Percentiles rank a stretch among this genome's conserved stretches.
Conservation (phyloP, 108 stramenopile species). For the Nannochloropsis oceanica region DNA sequence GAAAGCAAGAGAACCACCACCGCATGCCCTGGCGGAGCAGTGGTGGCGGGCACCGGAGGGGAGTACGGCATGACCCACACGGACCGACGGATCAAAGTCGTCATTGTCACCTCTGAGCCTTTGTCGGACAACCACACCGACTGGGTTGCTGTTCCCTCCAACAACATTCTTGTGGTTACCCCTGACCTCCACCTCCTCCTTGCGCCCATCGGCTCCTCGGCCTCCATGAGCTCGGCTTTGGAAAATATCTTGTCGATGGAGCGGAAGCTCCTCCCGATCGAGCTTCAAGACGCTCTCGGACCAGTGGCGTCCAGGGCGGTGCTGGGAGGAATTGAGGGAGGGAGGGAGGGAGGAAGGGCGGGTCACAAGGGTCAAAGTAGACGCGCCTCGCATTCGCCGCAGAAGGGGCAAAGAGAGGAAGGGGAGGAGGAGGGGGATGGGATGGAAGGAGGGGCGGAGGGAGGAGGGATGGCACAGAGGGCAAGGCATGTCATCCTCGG, state of each 20-base stretch:
- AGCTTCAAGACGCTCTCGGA: neutral
- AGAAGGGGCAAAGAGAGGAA: neutral
- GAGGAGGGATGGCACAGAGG: neutral
- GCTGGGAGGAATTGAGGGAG: neutral
- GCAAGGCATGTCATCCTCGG: neutral
- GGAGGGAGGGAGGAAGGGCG: neutral
- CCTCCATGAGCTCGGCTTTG: neutral
- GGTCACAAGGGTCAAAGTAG: neutral
- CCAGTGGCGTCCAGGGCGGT: neutral
- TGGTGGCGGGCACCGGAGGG: neutral
- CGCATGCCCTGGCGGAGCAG: neutral
- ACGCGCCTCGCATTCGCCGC: neutral
- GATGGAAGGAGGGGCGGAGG: neutral
- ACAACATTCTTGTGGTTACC: slow-evolving; percentile 7
- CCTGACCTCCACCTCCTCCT: neutral
- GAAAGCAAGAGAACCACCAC: slow-evolving; percentile 1
- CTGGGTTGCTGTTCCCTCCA: slow-evolving; percentile 10
- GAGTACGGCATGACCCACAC: slow-evolving; percentile 7
- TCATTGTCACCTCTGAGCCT: slow-evolving; percentile 15
- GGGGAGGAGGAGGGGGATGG: neutral
- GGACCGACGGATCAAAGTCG: slow-evolving; percentile 5
- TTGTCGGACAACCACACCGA: slow-evolving; percentile 8
- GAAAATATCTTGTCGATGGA: neutral
- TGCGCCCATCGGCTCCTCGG: neutral
- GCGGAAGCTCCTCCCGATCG: neutral